Conservation (phyloP, 495 filamentous ascomycete species). For the Tuber umbilicatum region DNA sequence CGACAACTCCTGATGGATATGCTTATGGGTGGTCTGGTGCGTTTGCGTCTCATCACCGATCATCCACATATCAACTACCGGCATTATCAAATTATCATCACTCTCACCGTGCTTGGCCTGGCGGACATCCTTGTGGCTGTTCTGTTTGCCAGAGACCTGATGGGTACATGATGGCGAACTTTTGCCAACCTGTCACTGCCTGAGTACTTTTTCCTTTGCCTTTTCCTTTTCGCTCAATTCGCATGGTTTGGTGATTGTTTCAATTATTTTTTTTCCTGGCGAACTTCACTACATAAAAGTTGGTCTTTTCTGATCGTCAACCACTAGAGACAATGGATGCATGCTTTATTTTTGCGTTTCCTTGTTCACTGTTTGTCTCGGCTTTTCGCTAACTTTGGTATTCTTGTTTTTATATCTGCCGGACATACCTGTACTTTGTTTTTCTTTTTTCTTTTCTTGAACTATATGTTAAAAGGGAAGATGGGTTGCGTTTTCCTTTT, state of each 20-base stretch:
- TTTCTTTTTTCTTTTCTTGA: conserved; percentile 31
- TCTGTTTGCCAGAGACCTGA: conserved; percentile 60
- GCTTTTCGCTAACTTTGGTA: conserved; percentile 27
- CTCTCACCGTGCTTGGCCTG: conserved; percentile 55
- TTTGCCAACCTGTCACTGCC: conserved; percentile 60
- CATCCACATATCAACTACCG: conserved; percentile 46
- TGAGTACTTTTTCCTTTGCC: conserved; percentile 40
- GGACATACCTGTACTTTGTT: conserved; percentile 38
- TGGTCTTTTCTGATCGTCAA: conserved; percentile 34
- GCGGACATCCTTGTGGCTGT: conserved; percentile 61
- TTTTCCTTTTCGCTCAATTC: conserved; percentile 8
- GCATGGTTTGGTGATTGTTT: conserved; percentile 27
- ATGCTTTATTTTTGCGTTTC: conserved; percentile 41
- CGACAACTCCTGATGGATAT: conserved; percentile 56
- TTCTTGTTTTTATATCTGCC: conserved; percentile 39
- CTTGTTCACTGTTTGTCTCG: conserved; percentile 43
- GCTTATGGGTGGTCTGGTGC: conserved; percentile 41
- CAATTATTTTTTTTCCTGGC: conserved; percentile 22
- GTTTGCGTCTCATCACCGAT: conserved; percentile 44
- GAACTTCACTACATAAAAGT: conserved; percentile 40
- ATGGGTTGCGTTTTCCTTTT: conserved; percentile 37
- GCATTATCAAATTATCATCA: conserved; percentile 46
- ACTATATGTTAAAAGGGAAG: conserved; percentile 42
- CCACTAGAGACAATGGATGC: conserved; percentile 38
- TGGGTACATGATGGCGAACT: conserved; percentile 57